Percentiles rank a stretch among this genome's conserved stretches.
Evolutionary conservation across 2,329 filamentous ascomycete species (phyloP).

Genomic region (Anthostomella pinea): DNA sequence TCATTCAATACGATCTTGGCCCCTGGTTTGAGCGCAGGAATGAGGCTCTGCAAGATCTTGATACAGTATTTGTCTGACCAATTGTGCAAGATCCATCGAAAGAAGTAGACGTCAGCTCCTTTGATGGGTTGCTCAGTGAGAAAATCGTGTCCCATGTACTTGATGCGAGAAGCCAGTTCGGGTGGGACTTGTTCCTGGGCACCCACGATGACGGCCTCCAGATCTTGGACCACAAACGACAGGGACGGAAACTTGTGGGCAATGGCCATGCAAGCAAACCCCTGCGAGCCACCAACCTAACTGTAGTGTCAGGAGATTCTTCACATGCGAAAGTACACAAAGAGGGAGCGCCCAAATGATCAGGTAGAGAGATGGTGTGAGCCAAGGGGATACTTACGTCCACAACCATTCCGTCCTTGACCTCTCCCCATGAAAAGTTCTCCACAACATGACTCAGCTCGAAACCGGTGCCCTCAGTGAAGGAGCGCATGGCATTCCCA

Average conservation of each 20-base stretch:
- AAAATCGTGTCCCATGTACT: constrained; percentile 12
- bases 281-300: constrained; percentile 18
- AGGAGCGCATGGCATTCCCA: constrained; percentile 14
- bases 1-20: constrained; percentile 30
- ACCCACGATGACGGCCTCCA: constrained; percentile 8
- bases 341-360: neutral
- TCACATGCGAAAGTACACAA: no score
- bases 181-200: constrained; percentile 5
- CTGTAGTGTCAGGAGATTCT: no score
- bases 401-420: constrained; percentile 9
- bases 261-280: constrained; percentile 11
- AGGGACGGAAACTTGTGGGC: constrained; percentile 8
- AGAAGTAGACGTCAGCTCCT: constrained; percentile 12
- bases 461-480: constrained; percentile 10
- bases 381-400: constrained; percentile 11
- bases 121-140: constrained; percentile 7
- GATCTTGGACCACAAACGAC: constrained; percentile 30
- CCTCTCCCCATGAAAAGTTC: constrained; percentile 13
- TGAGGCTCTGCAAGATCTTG: constrained; percentile 8
- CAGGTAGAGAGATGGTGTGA: neutral
- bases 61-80: constrained; percentile 14
- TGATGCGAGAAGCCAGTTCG: constrained; percentile 5
- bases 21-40: constrained; percentile 24
- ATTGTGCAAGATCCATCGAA: constrained; percentile 16
- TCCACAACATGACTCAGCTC: constrained; percentile 12